Evolutionary conservation across 228 moss, liverwort and hornwort species (phyloP).

Genomic region (Sphagnum magellanicum): DNA sequence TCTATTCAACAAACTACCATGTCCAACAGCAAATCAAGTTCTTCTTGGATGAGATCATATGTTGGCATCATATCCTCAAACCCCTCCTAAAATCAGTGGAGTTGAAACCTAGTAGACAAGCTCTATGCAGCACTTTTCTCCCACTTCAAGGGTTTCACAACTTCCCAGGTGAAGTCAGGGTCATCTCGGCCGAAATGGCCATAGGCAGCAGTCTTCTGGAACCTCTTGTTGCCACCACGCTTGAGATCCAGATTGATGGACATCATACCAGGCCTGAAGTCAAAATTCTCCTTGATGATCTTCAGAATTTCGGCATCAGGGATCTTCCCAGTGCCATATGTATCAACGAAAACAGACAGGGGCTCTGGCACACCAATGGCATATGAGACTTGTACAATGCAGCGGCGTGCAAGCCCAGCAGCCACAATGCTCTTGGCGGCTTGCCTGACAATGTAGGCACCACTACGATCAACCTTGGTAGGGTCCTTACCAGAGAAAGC

Average conservation of each 20-base stretch:
- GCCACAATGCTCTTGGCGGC: conserved; percentile 85
- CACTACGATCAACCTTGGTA: conserved; percentile 80
- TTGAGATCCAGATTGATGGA: conserved; percentile 84
- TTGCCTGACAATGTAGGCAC: conserved; percentile 88
- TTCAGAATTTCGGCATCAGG: conserved; percentile 54
- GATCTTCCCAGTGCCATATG: conserved; percentile 74
- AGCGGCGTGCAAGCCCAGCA: conserved; percentile 67
- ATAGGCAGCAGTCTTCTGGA: conserved; percentile 89
- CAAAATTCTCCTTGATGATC: conserved; percentile 72
- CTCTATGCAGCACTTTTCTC: conserved; percentile 9
- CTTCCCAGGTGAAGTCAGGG: conserved; percentile 96
- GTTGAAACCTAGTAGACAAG: too few relatives aligned
- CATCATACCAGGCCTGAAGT: conserved; percentile 91
- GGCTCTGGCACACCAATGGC: conserved; percentile 93
- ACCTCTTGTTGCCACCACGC: conserved; percentile 81
- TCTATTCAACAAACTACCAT: too few relatives aligned
- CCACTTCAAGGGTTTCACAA: conserved; percentile 72
- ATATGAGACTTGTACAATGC: conserved; percentile 78
- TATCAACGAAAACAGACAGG: conserved; percentile 77
- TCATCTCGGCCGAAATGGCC: conserved; percentile 77
- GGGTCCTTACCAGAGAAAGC: conserved; percentile 89
- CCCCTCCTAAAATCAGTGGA: too few relatives aligned
- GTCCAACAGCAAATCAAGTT: too few relatives aligned
- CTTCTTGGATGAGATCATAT: too few relatives aligned
- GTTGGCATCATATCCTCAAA: too few relatives aligned